Percentiles rank a stretch among this genome's conserved stretches.
Evolutionary conservation across 371 early-diverging fungal species (phyloP).

Genomic region (Mortierella sp.): DNA sequence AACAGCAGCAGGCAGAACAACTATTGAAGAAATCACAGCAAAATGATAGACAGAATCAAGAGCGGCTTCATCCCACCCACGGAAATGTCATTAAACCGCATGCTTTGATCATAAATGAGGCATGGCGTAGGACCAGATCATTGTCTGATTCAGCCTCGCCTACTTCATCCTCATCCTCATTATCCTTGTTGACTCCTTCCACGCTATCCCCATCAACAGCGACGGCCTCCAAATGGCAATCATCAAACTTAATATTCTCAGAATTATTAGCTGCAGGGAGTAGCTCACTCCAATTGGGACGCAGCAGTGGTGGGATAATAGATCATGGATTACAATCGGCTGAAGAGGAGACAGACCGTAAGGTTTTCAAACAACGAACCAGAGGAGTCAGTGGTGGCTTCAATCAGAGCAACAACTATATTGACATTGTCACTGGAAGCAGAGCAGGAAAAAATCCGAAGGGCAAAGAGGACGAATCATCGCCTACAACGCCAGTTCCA

Average conservation of each 20-base stretch:
- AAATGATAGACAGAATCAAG: not conserved
- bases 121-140: conserved; percentile 5
- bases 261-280: not conserved
- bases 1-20: too few relatives aligned
- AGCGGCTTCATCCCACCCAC: not conserved
- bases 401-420: not conserved
- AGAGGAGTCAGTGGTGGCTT: not conserved
- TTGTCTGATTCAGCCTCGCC: not conserved
- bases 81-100: not conserved
- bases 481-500: conserved; percentile 14
- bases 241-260: not conserved
- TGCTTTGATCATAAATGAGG: not conserved
- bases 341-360: too few relatives aligned
- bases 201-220: not conserved
- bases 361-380: too few relatives aligned
- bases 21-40: too few relatives aligned
- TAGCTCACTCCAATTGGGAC: not conserved
- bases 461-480: not conserved
- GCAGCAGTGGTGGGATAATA: not conserved
- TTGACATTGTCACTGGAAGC: not conserved
- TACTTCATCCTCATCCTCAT: not conserved
- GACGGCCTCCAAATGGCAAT: not conserved
- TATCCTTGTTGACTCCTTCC: not conserved
- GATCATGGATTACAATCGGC: too few relatives aligned
- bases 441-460: not conserved